These are phyloP conservation scores for Suzukiozyma palmioleophila DNA, from an alignment of 1,139 yeast genomes.

Conservation along the genomic window DNA sequence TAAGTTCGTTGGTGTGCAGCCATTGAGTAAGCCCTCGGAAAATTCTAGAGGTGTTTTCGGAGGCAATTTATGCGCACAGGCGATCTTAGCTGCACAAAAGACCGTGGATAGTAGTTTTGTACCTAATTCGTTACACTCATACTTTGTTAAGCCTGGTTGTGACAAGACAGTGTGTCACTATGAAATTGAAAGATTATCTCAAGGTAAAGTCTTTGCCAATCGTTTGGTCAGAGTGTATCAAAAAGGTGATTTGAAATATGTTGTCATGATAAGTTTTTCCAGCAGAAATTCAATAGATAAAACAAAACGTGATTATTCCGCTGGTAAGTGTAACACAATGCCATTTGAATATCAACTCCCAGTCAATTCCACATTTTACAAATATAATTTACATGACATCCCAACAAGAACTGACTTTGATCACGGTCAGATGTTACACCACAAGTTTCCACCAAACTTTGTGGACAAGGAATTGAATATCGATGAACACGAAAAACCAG, in stretches of 20 bases:
- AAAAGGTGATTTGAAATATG: slow-evolving; percentile 24
- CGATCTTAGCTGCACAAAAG: slow-evolving; percentile 33
- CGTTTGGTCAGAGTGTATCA: slow-evolving; percentile 28
- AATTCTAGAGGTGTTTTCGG: slow-evolving; percentile 38
- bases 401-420: slow-evolving; percentile 14
- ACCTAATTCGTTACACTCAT: slow-evolving; percentile 43
- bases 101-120: slow-evolving; percentile 23
- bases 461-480: slow-evolving; percentile 14
- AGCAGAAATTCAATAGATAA: slow-evolving; percentile 21
- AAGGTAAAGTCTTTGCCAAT: slow-evolving; percentile 33
- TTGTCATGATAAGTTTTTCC: slow-evolving; percentile 33
- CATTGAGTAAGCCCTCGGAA: slow-evolving; percentile 29
- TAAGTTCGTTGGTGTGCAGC: slow-evolving; percentile 25
- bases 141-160: slow-evolving; percentile 34
- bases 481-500: slow-evolving; percentile 16
- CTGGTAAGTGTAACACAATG: slow-evolving; percentile 13
- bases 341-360: slow-evolving; percentile 36
- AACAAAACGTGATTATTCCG: slow-evolving; percentile 13
- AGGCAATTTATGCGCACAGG: slow-evolving; percentile 40
- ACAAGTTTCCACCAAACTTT: slow-evolving; percentile 27
- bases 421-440: slow-evolving; percentile 20
- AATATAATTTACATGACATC: slow-evolving; percentile 22
- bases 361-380: slow-evolving; percentile 21
- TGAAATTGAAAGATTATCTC: slow-evolving; percentile 27
- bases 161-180: slow-evolving; percentile 26